Base-by-base conservation (phyloP, 768 basidiomycete species). In the Cystobasidium ongulense region DNA sequence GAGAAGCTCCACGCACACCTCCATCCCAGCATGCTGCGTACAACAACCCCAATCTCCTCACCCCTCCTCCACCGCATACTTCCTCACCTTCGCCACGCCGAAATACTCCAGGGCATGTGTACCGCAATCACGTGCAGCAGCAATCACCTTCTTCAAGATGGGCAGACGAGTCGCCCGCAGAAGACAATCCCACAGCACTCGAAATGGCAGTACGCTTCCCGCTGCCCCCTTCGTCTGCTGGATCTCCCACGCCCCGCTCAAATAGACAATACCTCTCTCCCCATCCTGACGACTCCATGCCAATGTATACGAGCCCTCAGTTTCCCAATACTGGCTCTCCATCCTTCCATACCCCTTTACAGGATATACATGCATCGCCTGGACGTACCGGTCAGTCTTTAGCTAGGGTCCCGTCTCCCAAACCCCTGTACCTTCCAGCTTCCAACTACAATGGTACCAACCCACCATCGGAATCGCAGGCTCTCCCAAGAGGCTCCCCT, bases 1-100 rank as follows among this genome's bases (percentile, higher is more conserved):
- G 57, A 61, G 3, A 13, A 64, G 63, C 63, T 18, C 25, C 63
- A 64, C 25, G 29, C 63, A 64, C 25, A 31, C 29, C 57, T 61
- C 57, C 31, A 23, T 35, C n/a, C 11, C 63, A 64, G n/a, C 23
- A 11, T 3, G 11, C 11, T 27, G 13, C 21, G 10, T 66, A 38
- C 13, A 43, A 13, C n/a, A 21, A 38, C 13, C 15, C 25, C 63
- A 27, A 29, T 50, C 46, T 18, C 50, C 21, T 25, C 21, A 27
- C n/a, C 36, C 64, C 18, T 35, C 29, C n/a, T 13, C 43, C 38
- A 18, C 65, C 23, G 43, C 65, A n/a, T 25, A 29, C 43, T 41
- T 43, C 23, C 52, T 13, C 43, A 31, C 41, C 10, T 8, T 17
- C 39, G 3, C 21, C 39, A 39, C 31, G 46, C 18, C 46, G 5